These are phyloP conservation scores for Coffea humblotiana DNA, from an alignment of 305 asterid genomes.

Conservation along the genomic window DNA sequence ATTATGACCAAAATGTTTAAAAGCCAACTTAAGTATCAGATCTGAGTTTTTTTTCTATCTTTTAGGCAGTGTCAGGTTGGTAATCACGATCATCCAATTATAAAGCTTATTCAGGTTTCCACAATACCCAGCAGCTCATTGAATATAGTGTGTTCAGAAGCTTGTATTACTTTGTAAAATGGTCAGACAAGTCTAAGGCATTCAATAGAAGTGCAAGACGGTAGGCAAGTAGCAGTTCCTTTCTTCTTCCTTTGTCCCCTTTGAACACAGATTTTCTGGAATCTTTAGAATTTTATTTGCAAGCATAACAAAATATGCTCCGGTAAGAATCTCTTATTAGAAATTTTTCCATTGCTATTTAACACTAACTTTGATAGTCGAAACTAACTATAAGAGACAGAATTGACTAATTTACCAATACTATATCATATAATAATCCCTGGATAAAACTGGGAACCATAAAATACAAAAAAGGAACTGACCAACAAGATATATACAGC, in stretches of 20 bases:
- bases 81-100: not conserved
- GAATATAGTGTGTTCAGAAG: not conserved
- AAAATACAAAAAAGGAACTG: conserved; percentile 35
- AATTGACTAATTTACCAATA: conserved; percentile 5
- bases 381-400: not conserved
- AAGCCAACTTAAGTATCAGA: not conserved
- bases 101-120: no score
- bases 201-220: not conserved
- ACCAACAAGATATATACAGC: conserved; percentile 90
- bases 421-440: not conserved
- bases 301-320: not conserved
- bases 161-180: no score
- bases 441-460: conserved; percentile 1
- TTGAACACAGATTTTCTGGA: not conserved
- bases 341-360: not conserved
- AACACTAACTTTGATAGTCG: not conserved
- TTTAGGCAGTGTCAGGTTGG: not conserved
- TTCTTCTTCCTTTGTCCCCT: not conserved
- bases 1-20: not conserved
- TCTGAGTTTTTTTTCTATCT: not conserved
- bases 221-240: not conserved
- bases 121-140: not conserved
- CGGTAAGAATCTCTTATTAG: not conserved
- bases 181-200: not conserved
- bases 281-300: not conserved